A percentile compares a stretch with the other conserved stretches of the same genome.
phyloP scores from a whole-genome alignment of 1,284 basidiomycete species.

The Sporisorium scitamineum region DNA sequence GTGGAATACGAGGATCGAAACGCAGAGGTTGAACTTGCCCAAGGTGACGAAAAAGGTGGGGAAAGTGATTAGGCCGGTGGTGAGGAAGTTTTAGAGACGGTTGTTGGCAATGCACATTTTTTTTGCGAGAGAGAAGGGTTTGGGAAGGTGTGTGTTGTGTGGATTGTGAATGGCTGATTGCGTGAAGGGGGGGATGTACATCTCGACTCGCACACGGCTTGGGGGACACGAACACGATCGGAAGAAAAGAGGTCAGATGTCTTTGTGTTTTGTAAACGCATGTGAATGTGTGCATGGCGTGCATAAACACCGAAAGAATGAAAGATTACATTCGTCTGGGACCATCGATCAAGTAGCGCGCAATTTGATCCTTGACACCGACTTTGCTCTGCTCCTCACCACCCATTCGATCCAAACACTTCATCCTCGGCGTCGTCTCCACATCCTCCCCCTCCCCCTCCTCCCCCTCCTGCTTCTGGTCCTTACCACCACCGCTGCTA shows the following conservation, averaged over 20 bases:
- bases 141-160: not conserved
- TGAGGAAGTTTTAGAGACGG: conserved; percentile 30
- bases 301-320: too few relatives aligned
- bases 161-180: too few relatives aligned
- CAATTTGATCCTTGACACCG: not conserved
- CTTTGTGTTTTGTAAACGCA: too few relatives aligned
- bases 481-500: not conserved
- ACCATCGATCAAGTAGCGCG: not conserved
- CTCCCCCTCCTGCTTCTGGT: not conserved
- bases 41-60: conserved; percentile 61
- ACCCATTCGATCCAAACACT: not conserved
- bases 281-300: too few relatives aligned
- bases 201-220: too few relatives aligned
- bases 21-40: conserved; percentile 76
- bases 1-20: conserved; percentile 91
- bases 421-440: not conserved
- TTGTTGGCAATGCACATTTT: too few relatives aligned
- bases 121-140: not conserved
- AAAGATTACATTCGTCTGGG: too few relatives aligned
- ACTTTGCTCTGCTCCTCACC: not conserved
- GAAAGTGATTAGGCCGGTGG: conserved; percentile 59
- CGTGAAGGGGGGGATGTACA: too few relatives aligned
- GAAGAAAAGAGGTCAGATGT: too few relatives aligned
- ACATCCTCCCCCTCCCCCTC: not conserved
- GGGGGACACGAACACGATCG: too few relatives aligned